Conservation (phyloP, 257 asterid genomes). For the Oldenlandia corymbosa region DNA sequence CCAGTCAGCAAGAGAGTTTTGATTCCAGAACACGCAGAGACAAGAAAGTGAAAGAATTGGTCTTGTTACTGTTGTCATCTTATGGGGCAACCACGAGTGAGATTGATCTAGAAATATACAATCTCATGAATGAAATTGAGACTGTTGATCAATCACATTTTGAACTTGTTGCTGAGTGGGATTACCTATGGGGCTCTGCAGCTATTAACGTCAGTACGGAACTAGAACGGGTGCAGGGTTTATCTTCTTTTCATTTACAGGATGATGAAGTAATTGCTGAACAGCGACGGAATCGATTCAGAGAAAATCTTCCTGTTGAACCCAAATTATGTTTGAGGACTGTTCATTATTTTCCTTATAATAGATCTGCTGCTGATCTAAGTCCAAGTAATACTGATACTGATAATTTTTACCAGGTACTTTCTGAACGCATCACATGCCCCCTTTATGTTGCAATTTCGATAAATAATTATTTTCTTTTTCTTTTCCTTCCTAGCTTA, state of each 20-base stretch:
- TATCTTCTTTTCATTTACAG: slow-evolving; percentile 25
- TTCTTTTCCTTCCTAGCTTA: neutral
- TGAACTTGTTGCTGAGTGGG: slow-evolving; percentile 54
- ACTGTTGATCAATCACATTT: slow-evolving; percentile 44
- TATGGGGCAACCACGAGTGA: slow-evolving; percentile 69
- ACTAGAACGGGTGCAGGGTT: slow-evolving; percentile 35
- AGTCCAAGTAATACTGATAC: slow-evolving; percentile 28
- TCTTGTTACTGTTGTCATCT: slow-evolving; percentile 57
- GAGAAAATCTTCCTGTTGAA: slow-evolving; percentile 77
- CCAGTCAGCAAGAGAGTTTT: slow-evolving; percentile 35
- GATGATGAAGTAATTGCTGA: slow-evolving; percentile 46
- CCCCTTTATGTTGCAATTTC: slow-evolving; percentile 7
- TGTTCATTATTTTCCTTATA: slow-evolving; percentile 64
- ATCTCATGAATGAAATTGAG: slow-evolving; percentile 58
- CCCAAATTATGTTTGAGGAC: slow-evolving; percentile 81
- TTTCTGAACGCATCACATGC: slow-evolving; percentile 5
- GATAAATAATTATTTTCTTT: slow-evolving; percentile 9
- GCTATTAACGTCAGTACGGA: slow-evolving; percentile 46
- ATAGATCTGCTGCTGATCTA: slow-evolving; percentile 37
- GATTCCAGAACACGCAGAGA: slow-evolving; percentile 43
- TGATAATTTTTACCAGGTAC: slow-evolving; percentile 32
- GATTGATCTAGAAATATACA: slow-evolving; percentile 70
- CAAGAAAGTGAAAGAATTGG: slow-evolving; percentile 56
- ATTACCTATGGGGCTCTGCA: slow-evolving; percentile 82
- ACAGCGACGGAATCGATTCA: slow-evolving; percentile 45